Conservation (phyloP, 768 basidiomycete species). For the Gautieria morchelliformis region DNA sequence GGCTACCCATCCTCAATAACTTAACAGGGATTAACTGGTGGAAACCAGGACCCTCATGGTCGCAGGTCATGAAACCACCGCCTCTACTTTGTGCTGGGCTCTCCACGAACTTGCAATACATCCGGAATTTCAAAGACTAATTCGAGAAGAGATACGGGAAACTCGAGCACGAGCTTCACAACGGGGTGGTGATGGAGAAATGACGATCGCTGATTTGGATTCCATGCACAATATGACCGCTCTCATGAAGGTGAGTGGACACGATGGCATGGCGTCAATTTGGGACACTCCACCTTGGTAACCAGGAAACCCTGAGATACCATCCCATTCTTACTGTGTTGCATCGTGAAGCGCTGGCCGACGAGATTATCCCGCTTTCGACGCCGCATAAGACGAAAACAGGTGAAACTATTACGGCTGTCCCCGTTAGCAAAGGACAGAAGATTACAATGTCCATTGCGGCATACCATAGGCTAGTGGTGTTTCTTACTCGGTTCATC, state of each 20-base stretch:
- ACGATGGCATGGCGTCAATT: too few species aligned
- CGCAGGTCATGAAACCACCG: constrained; percentile 16
- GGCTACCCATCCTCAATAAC: neutral
- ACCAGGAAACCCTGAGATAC: constrained; percentile 45
- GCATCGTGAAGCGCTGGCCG: constrained; percentile 38
- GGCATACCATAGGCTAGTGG: constrained; percentile 42
- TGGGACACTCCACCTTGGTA: too few species aligned
- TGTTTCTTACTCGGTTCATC: neutral
- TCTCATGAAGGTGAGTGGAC: constrained; percentile 15
- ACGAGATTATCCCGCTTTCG: constrained; percentile 53
- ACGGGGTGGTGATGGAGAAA: constrained; percentile 17
- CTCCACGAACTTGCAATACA: constrained; percentile 13
- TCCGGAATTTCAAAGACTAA: constrained; percentile 7
- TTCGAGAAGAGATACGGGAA: constrained; percentile 12
- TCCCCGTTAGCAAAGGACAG: constrained; percentile 42
- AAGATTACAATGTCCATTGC: constrained; percentile 44
- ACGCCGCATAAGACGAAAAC: constrained; percentile 37
- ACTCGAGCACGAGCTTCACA: constrained; percentile 16
- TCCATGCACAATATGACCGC: constrained; percentile 9
- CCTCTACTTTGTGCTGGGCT: constrained; percentile 10
- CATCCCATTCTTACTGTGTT: constrained; percentile 44
- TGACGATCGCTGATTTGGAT: constrained; percentile 24
- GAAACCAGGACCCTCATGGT: constrained; percentile 13
- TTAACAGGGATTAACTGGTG: neutral
- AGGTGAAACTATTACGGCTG: constrained; percentile 32